Evolutionary conservation across 192 early-diverging fungal species (phyloP).

Genomic region (Coemansia sp.): DNA sequence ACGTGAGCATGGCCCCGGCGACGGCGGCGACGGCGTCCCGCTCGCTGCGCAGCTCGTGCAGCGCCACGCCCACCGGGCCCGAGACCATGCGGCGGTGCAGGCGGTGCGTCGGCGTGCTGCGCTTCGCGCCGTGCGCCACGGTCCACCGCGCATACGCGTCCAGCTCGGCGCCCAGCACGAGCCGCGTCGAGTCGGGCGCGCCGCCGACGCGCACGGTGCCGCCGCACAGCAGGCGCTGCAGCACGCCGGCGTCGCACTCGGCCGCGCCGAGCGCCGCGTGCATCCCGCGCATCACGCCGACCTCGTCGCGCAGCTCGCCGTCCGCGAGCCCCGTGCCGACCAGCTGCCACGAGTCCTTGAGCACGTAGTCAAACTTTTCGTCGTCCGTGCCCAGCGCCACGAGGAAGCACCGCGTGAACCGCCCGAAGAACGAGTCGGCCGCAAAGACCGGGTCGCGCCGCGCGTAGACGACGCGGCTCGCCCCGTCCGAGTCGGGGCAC

Average conservation of each 20-base stretch:
- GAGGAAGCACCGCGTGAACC: conserved; percentile 45
- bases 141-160: conserved; percentile 44
- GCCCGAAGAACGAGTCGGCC: conserved; percentile 49
- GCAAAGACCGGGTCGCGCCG: conserved; percentile 31
- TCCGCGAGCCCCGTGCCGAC: conserved; percentile 7
- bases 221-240: conserved; percentile 39
- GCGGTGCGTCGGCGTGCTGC: conserved; percentile 1
- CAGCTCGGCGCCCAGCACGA: conserved; percentile 27
- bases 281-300: conserved; percentile 34
- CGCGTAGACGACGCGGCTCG: conserved; percentile 17
- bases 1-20: conserved; percentile 49
- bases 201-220: conserved; percentile 37
- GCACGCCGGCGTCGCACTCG: conserved; percentile 8
- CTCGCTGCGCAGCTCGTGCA: conserved; percentile 33
- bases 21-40: conserved; percentile 41
- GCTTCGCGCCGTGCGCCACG: conserved; percentile 33
- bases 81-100: conserved; percentile 52
- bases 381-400: conserved; percentile 20
- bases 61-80: conserved; percentile 35
- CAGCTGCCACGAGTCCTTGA: conserved; percentile 56
- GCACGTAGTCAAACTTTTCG: conserved; percentile 14
- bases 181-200: conserved; percentile 35
- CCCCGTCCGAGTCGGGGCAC: conserved; percentile 21
- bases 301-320: conserved; percentile 23
- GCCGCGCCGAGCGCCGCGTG: conserved; percentile 32